These are phyloP conservation scores for Cercospora nicotianae DNA, from an alignment of 2,329 filamentous ascomycete species.

Conservation along the genomic window DNA sequence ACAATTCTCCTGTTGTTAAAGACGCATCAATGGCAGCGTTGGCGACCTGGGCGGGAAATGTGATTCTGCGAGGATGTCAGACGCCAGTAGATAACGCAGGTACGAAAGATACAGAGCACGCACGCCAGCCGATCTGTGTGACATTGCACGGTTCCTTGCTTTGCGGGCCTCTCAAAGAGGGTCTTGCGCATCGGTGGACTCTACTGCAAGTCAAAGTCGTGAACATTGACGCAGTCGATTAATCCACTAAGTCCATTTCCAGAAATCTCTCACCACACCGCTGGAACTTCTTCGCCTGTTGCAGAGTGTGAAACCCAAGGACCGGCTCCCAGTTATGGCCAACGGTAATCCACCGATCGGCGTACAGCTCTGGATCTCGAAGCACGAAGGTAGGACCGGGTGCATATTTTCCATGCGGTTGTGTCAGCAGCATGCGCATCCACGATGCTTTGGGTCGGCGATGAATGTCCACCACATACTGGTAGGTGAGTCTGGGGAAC, in stretches of 20 bases:
- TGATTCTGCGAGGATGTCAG: not conserved
- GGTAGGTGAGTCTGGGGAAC: too few relatives aligned
- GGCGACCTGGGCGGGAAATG: not conserved
- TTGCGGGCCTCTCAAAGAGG: not conserved
- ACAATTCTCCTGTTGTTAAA: not conserved
- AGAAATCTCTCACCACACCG: not conserved
- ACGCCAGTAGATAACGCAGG: not conserved
- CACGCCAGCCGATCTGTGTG: not conserved
- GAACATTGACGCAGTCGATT: not conserved
- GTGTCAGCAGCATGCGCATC: slow-evolving; percentile 1
- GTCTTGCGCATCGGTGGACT: not conserved
- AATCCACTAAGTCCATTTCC: not conserved
- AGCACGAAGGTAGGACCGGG: not conserved
- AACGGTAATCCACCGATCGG: too few relatives aligned
- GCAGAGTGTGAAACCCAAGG: not conserved
- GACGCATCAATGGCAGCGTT: not conserved
- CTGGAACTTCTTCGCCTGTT: not conserved
- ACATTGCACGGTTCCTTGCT: not conserved
- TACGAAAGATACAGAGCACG: not conserved
- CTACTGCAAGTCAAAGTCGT: not conserved
- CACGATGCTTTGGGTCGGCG: too few relatives aligned
- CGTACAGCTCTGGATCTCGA: not conserved
- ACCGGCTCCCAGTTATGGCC: not conserved
- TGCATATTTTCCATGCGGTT: not conserved
- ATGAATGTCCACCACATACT: too few relatives aligned